Conservation (phyloP, 768 basidiomycete species). For the Candolleomyces aberdarensis region DNA sequence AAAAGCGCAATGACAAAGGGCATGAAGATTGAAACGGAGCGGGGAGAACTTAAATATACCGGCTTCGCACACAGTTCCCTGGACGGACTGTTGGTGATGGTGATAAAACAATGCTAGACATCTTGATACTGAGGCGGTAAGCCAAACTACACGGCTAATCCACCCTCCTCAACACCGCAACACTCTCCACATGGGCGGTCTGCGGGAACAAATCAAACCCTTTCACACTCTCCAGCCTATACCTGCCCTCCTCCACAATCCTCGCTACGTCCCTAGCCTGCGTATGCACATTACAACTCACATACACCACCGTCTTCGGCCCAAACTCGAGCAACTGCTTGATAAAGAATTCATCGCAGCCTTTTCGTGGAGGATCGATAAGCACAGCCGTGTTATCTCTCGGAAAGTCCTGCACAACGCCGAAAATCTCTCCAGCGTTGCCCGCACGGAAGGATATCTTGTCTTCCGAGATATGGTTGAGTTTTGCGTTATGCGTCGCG, state of each 20-base stretch:
- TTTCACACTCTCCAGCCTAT: slow-evolving; percentile 76
- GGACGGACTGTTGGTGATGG: no score
- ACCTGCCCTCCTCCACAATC: slow-evolving; percentile 53
- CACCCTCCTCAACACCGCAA: slow-evolving; percentile 43
- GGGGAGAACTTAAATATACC: no score
- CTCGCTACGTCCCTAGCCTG: slow-evolving; percentile 85
- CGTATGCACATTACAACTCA: slow-evolving; percentile 94
- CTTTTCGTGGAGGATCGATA: slow-evolving; percentile 93
- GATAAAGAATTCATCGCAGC: slow-evolving; percentile 80
- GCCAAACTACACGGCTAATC: neutral
- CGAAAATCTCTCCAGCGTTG: slow-evolving; percentile 86
- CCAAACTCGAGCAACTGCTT: slow-evolving; percentile 72
- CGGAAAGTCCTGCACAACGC: slow-evolving; percentile 62
- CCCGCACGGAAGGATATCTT: slow-evolving; percentile 74
- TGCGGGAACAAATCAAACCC: slow-evolving; percentile 97
- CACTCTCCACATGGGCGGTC: slow-evolving; percentile 89
- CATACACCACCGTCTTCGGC: slow-evolving; percentile 74
- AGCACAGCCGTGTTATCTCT: slow-evolving; percentile 63
- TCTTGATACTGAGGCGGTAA: no score
- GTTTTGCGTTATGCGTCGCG: slow-evolving; percentile 61
- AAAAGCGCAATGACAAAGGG: no score
- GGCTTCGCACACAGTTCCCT: no score
- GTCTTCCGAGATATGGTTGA: slow-evolving; percentile 55
- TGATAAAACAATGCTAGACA: no score
- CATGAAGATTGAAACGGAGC: no score